phyloP scores from a whole-genome alignment of 345 rosid species.

The Barbarea vulgaris region DNA sequence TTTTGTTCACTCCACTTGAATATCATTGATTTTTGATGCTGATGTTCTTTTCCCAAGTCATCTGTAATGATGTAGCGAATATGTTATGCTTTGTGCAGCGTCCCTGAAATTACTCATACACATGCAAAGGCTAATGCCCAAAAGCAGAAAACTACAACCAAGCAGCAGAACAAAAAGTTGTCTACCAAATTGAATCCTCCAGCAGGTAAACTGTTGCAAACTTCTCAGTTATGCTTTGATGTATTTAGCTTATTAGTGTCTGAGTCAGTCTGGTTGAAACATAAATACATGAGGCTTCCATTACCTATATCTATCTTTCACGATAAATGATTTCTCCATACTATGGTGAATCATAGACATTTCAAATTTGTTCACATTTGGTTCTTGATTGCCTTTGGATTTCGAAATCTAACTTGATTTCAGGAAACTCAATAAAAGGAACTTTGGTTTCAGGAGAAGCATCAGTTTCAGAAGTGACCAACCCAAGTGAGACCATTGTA shows the following conservation, averaged over 20 bases:
- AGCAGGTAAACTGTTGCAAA: conserved; percentile 46
- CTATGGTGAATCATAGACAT: background rate
- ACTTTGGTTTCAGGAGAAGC: conserved; percentile 31
- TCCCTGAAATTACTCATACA: conserved; percentile 26
- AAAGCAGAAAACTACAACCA: conserved; percentile 34
- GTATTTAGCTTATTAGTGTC: background rate
- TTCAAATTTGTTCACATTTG: background rate
- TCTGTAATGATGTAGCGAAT: conserved; percentile 23
- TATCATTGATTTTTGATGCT: background rate
- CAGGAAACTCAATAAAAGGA: conserved; percentile 14
- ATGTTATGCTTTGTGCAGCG: conserved; percentile 39
- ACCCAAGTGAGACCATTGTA: conserved; percentile 34
- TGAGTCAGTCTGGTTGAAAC: conserved; percentile 8
- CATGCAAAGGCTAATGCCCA: conserved; percentile 31
- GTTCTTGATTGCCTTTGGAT: conserved; percentile 1
- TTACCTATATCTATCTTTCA: background rate
- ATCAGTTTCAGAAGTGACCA: conserved; percentile 36
- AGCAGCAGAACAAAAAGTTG: conserved; percentile 40
- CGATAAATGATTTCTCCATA: background rate
- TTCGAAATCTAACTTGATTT: conserved; percentile 1
- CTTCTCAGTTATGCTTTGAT: conserved; percentile 3
- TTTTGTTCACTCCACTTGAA: background rate
- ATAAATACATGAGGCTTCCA: conserved; percentile 1
- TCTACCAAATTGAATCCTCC: conserved; percentile 29
- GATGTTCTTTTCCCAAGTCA: background rate